Conservation (phyloP, 306 rosid genomes). For the Cicer chorassanicum region DNA sequence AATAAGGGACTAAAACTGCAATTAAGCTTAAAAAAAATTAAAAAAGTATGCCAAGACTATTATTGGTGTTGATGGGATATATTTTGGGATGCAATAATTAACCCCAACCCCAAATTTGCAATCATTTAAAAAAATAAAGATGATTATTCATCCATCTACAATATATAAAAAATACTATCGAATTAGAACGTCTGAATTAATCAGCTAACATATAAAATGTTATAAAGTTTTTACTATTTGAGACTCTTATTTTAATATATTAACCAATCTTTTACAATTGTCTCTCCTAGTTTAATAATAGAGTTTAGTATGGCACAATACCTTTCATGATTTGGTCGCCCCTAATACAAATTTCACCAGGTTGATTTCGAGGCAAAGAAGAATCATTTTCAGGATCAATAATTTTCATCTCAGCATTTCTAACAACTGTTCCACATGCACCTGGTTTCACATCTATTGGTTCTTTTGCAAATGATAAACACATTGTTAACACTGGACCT, state of each 20-base stretch:
- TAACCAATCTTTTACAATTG: not conserved
- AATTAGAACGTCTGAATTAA: too few species aligned
- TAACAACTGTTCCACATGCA: conserved; percentile 74
- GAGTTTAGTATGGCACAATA: not conserved
- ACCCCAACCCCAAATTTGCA: not conserved
- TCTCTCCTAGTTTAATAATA: too few species aligned
- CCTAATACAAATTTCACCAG: conserved; percentile 79
- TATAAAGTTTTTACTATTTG: too few species aligned
- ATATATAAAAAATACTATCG: too few species aligned
- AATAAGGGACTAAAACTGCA: too few species aligned
- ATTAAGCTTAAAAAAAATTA: too few species aligned
- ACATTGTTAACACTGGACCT: conserved; percentile 68
- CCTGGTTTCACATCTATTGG: conserved; percentile 62
- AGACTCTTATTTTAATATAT: not conserved
- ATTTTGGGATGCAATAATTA: not conserved
- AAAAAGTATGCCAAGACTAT: not conserved
- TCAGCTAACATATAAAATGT: too few species aligned
- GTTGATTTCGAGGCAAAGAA: conserved; percentile 62
- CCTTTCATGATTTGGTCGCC: conserved; percentile 85
- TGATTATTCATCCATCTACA: too few species aligned
- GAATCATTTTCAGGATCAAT: conserved; percentile 55
- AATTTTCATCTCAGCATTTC: conserved; percentile 77
- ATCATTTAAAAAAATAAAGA: not conserved
- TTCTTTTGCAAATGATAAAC: conserved; percentile 71
- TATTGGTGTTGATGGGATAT: not conserved